phyloP scores from a whole-genome alignment of 169 alveolate species.

The Babesia ovata region DNA sequence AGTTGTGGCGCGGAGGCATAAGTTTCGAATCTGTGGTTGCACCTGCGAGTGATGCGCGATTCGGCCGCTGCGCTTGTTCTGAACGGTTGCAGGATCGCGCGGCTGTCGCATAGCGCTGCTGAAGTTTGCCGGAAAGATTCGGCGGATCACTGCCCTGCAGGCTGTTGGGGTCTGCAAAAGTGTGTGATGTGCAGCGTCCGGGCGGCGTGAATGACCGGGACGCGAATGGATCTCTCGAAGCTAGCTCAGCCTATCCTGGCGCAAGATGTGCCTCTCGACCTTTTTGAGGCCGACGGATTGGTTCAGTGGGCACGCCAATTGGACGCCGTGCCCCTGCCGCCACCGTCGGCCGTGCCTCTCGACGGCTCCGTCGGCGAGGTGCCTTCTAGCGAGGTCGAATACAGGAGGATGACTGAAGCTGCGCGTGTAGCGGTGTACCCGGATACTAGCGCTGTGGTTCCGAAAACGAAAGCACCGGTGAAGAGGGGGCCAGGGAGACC shows the following conservation, averaged over 20 bases:
- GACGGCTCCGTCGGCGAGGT: not conserved
- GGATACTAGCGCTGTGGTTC: not conserved
- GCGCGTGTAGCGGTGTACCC: not conserved
- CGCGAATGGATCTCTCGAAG: slow-evolving; percentile 12
- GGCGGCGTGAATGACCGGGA: not conserved
- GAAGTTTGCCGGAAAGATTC: not conserved
- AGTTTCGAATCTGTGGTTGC: not conserved
- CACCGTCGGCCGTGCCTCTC: not conserved
- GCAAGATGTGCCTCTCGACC: not conserved
- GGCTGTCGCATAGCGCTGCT: slow-evolving; percentile 7
- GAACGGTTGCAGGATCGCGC: not conserved
- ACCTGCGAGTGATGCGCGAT: not conserved
- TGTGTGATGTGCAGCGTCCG: slow-evolving; percentile 2
- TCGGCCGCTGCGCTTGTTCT: no score
- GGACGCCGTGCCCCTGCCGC: slow-evolving; percentile 7
- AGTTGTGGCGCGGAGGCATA: not conserved
- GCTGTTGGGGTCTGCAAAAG: not conserved
- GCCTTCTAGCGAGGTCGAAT: no score
- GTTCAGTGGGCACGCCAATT: not conserved
- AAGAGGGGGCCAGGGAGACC: not conserved
- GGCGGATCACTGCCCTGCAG: not conserved
- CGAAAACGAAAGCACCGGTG: not conserved
- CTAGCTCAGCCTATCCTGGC: slow-evolving; percentile 17
- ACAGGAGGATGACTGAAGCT: not conserved
- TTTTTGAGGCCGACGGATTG: not conserved